These are phyloP conservation scores for Pseudoperonospora humuli DNA, from an alignment of 352 stramenopile genomes.

Conservation along the genomic window DNA sequence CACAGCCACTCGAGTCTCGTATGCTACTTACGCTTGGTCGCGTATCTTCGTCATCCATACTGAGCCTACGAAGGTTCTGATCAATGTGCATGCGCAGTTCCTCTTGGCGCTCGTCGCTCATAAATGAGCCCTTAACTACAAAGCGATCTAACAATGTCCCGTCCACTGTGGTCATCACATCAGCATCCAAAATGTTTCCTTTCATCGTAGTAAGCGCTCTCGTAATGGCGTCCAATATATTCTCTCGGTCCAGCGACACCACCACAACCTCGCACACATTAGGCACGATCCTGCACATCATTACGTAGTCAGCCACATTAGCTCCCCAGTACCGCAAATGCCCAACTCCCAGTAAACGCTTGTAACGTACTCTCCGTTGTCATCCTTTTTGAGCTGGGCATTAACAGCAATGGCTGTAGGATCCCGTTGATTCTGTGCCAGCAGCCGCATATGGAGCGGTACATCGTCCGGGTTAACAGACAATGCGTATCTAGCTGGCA, in stretches of 20 bases:
- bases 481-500: conserved; percentile 77
- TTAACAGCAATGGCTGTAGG: conserved; percentile 79
- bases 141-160: conserved; percentile 77
- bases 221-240: conserved; percentile 74
- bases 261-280: conserved; percentile 81
- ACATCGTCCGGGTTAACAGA: conserved; percentile 83
- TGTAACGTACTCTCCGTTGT: conserved; percentile 70
- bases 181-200: conserved; percentile 77
- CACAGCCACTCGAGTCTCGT: conserved; percentile 9
- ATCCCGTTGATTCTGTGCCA: conserved; percentile 74
- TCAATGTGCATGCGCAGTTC: conserved; percentile 66
- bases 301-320: conserved; percentile 5
- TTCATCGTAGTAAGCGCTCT: conserved; percentile 76
- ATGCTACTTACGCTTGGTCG: conserved; percentile 10
- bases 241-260: conserved; percentile 69
- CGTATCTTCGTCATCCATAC: conserved; percentile 42
- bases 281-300: conserved; percentile 44
- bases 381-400: conserved; percentile 78
- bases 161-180: conserved; percentile 82
- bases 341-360: not conserved
- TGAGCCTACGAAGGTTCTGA: conserved; percentile 64
- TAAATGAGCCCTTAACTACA: conserved; percentile 73
- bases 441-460: conserved; percentile 79
- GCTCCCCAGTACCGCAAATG: not conserved
- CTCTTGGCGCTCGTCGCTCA: conserved; percentile 66